phyloP scores from a whole-genome alignment of 176 grass and related monocot species.

The Aegilops longissima region DNA sequence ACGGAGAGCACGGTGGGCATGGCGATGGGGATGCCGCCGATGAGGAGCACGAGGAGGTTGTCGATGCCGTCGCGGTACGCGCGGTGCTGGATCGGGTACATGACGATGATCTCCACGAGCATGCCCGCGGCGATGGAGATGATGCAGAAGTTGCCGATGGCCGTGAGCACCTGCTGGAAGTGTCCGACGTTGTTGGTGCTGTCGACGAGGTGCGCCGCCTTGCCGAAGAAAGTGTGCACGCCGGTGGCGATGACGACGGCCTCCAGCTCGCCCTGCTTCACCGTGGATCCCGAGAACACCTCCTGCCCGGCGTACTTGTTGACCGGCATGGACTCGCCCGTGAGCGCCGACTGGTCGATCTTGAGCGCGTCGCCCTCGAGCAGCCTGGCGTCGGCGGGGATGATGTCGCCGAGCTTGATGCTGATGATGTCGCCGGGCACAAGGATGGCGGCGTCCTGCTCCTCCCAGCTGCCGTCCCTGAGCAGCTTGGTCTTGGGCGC shows the following conservation, averaged over 20 bases:
- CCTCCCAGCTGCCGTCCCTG: constrained; percentile 70
- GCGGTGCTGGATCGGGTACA: constrained; percentile 86
- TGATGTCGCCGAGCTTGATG: constrained; percentile 96
- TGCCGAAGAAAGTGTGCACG: constrained; percentile 95
- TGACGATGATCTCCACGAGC: constrained; percentile 73
- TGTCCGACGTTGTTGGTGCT: constrained; percentile 97
- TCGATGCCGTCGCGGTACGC: constrained; percentile 81
- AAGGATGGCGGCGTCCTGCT: constrained; percentile 80
- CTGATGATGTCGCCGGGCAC: constrained; percentile 96
- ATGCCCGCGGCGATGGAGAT: constrained; percentile 84
- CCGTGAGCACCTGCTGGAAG: constrained; percentile 89
- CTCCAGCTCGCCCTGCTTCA: constrained; percentile 95
- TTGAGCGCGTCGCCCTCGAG: constrained; percentile 88
- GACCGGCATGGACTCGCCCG: constrained; percentile 79
- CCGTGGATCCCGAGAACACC: constrained; percentile 87
- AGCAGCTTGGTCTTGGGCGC: constrained; percentile 94
- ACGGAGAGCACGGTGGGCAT: constrained; percentile 97
- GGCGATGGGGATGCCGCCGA: constrained; percentile 92
- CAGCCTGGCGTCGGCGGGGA: constrained; percentile 86
- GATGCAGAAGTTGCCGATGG: constrained; percentile 98
- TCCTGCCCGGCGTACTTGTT: constrained; percentile 83
- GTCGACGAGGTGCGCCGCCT: constrained; percentile 94
- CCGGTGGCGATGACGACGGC: constrained; percentile 94
- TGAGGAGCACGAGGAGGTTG: constrained; percentile 93
- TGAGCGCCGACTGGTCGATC: constrained; percentile 92